Base-by-base conservation (phyloP, 1,284 basidiomycete genomes). In the Polyporus tsugae region DNA sequence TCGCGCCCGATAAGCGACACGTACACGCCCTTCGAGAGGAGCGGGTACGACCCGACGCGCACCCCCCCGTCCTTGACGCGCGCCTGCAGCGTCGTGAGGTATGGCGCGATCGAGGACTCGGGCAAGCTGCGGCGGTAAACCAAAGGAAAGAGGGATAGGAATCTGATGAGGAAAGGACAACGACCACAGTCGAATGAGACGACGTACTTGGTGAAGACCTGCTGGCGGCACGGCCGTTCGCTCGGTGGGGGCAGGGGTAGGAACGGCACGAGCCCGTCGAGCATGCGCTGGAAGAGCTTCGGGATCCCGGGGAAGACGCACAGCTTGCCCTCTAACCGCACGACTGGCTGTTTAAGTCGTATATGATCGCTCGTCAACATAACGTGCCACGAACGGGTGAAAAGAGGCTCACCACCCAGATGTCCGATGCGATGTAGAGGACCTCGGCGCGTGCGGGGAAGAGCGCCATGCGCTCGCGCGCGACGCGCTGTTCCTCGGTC, bases 261-360 rank as follows among this genome's bases (percentile, higher is more conserved):
- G 77, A 91, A 95, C 0, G 89, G 87, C 38, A 86, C 88, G 36
- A 97, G 81, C 19, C 85, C 88, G 63, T 90, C 85, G 39, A 96
- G 82, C 84, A 97, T 91, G 77, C 89, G 89, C 75, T 94, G 90
- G 81, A 96, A 97, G 25, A 97, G 84, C 0, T 85, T 82, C 0
- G 96, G 96, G 63, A 97, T 95, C n/a, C 95, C 96, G 0, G 96
- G 96, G 79, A 97, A 91, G 29, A 97, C 84, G 80, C 94, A 97
- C 3, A 97, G 84, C 82, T 94, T 96, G 19, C 93, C 93, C 71
- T 87, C 87, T 10, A 97, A 84, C 25, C 95, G 86, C 0, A 96
- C 89, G 1, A 97, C 93, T 25, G 95, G 95, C 92, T 93, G 73
- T 7, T 41, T n/a, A 19, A 0, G n/a, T 46, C 5, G 17, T 11